These are phyloP conservation scores for Termitomyces sp. DNA, from an alignment of 768 basidiomycete genomes.

Conservation along the genomic window DNA sequence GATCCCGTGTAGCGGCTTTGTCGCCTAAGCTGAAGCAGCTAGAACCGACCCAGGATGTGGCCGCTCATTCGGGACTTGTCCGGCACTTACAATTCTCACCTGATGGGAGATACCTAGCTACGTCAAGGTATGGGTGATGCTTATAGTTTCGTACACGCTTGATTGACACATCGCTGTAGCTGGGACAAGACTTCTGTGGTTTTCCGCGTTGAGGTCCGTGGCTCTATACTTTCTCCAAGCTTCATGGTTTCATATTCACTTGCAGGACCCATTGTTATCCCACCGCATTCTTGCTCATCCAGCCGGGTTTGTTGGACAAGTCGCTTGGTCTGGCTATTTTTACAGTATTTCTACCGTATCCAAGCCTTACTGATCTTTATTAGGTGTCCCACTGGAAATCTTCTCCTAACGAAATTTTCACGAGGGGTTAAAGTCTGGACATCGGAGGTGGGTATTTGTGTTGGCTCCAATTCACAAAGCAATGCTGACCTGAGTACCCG, in stretches of 20 bases:
- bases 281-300: conserved; percentile 66
- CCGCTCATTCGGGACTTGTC: conserved; percentile 65
- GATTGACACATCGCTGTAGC: conserved; percentile 25
- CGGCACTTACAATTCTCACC: conserved; percentile 75
- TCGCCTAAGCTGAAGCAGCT: conserved; percentile 54
- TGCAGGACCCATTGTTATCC: conserved; percentile 51
- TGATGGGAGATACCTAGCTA: conserved; percentile 69
- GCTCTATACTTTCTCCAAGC: neutral
- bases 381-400: conserved; percentile 63
- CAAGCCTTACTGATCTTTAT: neutral
- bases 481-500: neutral
- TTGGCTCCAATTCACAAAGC: neutral
- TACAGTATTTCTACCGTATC: neutral
- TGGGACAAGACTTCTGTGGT: conserved; percentile 72
- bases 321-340: conserved; percentile 47
- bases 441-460: conserved; percentile 41
- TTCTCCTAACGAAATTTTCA: conserved; percentile 60
- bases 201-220: conserved; percentile 58
- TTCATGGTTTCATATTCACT: neutral
- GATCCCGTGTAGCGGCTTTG: conserved; percentile 52
- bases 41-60: conserved; percentile 54
- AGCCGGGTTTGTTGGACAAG: conserved; percentile 72
- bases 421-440: conserved; percentile 72
- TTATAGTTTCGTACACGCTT: neutral
- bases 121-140: conserved; percentile 49